phyloP scores from a whole-genome alignment of 2,329 filamentous ascomycete genomes.

The Aspergillus awamori region DNA sequence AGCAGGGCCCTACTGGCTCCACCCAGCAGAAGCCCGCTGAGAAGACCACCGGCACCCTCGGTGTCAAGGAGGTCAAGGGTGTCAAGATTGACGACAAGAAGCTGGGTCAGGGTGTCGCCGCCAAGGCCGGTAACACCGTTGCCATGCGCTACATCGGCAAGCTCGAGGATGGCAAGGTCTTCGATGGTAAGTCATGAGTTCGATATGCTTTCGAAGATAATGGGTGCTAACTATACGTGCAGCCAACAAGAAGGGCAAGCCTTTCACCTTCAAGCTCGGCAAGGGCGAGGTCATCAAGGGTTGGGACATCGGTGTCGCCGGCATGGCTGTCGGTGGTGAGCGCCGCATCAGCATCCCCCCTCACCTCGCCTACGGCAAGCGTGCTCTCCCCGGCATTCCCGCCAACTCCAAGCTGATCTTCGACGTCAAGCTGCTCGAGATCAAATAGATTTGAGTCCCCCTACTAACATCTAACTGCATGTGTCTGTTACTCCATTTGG shows the following conservation, averaged over 20 bases:
- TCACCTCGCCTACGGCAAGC: slow-evolving; percentile 84
- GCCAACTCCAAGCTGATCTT: slow-evolving; percentile 89
- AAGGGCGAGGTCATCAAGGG: slow-evolving; percentile 97
- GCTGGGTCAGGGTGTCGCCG: slow-evolving; percentile 77
- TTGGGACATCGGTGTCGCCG: slow-evolving; percentile 92
- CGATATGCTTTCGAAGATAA: too few relatives aligned
- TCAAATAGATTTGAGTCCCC: slow-evolving; percentile 63
- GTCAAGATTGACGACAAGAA: slow-evolving; percentile 97
- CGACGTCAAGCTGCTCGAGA: slow-evolving; percentile 83
- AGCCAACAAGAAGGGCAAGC: slow-evolving; percentile 99
- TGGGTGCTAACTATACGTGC: slow-evolving; percentile 16
- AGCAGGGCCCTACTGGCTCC: slow-evolving; percentile 87
- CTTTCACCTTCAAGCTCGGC: slow-evolving; percentile 94
- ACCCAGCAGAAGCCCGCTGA: slow-evolving; percentile 51
- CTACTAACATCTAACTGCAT: background rate
- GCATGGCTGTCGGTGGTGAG: slow-evolving; percentile 93
- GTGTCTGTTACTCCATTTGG: slow-evolving; percentile 14
- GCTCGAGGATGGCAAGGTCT: slow-evolving; percentile 89
- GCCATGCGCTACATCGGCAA: slow-evolving; percentile 99
- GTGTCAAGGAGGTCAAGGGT: slow-evolving; percentile 79
- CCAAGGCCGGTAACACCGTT: slow-evolving; percentile 87
- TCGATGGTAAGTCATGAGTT: slow-evolving; percentile 70
- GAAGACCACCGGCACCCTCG: slow-evolving; percentile 61
- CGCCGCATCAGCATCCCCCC: slow-evolving; percentile 88
- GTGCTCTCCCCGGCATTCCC: slow-evolving; percentile 80